These are phyloP conservation scores for Globisporangium rhizosaccharum DNA, from an alignment of 352 stramenopile genomes.

Conservation along the genomic window DNA sequence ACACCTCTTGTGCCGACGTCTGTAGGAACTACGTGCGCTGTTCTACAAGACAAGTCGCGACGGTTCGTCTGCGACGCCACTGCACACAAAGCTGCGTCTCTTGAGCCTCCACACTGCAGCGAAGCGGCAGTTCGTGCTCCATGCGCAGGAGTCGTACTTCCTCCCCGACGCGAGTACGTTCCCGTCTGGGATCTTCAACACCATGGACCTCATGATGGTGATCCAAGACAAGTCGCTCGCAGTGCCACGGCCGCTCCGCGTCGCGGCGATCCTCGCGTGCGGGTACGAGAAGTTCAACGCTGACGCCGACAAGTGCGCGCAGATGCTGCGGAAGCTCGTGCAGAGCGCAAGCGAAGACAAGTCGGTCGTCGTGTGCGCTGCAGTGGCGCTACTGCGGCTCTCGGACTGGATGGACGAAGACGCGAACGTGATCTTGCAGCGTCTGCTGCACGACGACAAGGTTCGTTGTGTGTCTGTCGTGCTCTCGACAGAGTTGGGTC, in stretches of 20 bases:
- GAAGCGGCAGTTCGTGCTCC: conserved; percentile 59
- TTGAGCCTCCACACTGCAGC: conserved; percentile 67
- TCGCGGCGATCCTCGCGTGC: conserved; percentile 71
- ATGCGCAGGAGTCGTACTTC: conserved; percentile 60
- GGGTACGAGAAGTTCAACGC: conserved; percentile 70
- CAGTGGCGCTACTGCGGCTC: conserved; percentile 62
- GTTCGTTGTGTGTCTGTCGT: conserved; percentile 11
- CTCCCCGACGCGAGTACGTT: conserved; percentile 43
- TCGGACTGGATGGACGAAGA: conserved; percentile 87
- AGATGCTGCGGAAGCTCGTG: conserved; percentile 64
- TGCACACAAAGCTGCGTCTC: conserved; percentile 73
- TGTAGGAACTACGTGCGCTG: conserved; percentile 60
- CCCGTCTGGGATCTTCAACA: conserved; percentile 67
- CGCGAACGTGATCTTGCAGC: conserved; percentile 72
- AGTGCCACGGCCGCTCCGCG: conserved; percentile 51
- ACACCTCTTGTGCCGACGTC: not conserved
- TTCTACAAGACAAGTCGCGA: conserved; percentile 64
- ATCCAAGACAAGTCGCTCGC: conserved; percentile 61
- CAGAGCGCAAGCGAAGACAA: conserved; percentile 53
- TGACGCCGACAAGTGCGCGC: conserved; percentile 48
- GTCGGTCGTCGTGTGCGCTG: conserved; percentile 63
- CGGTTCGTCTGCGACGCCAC: conserved; percentile 32
- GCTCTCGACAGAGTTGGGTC: not conserved
- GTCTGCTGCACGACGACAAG: conserved; percentile 75
- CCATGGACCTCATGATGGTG: conserved; percentile 82